Evolutionary conservation across 768 basidiomycete genomes (phyloP).

Genomic region (Hebeloma cylindrosporum): DNA sequence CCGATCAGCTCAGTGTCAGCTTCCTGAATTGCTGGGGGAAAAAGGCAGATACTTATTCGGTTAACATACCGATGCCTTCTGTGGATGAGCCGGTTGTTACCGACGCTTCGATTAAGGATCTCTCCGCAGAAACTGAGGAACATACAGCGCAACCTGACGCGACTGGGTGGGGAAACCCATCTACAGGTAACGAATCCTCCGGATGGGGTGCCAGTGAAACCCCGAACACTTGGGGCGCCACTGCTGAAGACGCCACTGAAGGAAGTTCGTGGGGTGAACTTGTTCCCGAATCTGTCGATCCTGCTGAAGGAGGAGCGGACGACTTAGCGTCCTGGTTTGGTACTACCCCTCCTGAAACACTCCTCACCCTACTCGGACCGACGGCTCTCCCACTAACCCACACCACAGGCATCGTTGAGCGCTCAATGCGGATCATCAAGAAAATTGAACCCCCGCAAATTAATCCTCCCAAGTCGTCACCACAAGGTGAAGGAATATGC

Average conservation of each 20-base stretch:
- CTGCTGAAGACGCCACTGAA: not conserved
- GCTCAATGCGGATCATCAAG: constrained; percentile 58
- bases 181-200: not conserved
- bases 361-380: constrained; percentile 47
- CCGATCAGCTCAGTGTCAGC: constrained; percentile 50
- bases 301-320: not conserved
- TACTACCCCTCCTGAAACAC: constrained; percentile 10
- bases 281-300: not conserved
- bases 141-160: not conserved
- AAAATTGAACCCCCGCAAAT: constrained; percentile 40
- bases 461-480: constrained; percentile 25
- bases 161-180: not conserved
- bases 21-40: constrained; percentile 51
- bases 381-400: constrained; percentile 61
- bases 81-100: too few species aligned
- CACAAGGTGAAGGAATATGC: constrained; percentile 16
- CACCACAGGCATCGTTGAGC: constrained; percentile 63
- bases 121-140: not conserved
- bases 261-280: constrained; percentile 1
- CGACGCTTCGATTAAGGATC: constrained; percentile 3
- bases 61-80: too few species aligned
- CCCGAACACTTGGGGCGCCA: not conserved
- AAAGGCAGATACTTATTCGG: constrained; percentile 41
- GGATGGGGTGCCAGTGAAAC: constrained; percentile 8
- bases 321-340: constrained; percentile 6